Evolutionary conservation across 768 basidiomycete genomes (phyloP).

Genomic region (Tylopilus felleus): DNA sequence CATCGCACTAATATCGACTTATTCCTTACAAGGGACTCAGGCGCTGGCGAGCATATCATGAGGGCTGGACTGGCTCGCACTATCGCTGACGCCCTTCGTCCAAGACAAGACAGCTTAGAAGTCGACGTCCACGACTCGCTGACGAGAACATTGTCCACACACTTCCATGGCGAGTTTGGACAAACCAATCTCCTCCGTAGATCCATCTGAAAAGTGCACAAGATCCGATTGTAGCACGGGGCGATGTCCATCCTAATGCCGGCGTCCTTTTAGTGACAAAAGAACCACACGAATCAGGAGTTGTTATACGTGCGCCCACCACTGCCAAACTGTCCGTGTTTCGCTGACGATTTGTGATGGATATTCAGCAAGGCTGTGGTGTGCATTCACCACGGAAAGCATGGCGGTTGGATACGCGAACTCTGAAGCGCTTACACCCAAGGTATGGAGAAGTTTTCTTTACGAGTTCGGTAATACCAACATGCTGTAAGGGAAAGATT

Average conservation of each 20-base stretch:
- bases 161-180: slow-evolving; percentile 50
- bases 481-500: slow-evolving; percentile 34
- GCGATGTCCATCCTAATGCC: slow-evolving; percentile 48
- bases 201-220: slow-evolving; percentile 2
- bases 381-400: slow-evolving; percentile 77
- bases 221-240: slow-evolving; percentile 38
- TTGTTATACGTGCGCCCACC: slow-evolving; percentile 25
- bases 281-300: slow-evolving; percentile 31
- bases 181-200: background rate
- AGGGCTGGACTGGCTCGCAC: slow-evolving; percentile 52
- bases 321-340: background rate
- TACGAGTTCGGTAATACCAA: background rate
- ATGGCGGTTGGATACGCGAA: slow-evolving; percentile 78
- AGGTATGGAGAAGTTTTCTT: slow-evolving; percentile 39
- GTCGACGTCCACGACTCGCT: slow-evolving; percentile 58
- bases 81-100: slow-evolving; percentile 46
- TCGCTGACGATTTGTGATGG: background rate
- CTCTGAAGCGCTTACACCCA: slow-evolving; percentile 48
- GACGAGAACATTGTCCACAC: slow-evolving; percentile 39
- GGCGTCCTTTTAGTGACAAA: slow-evolving; percentile 65
- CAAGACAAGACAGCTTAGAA: slow-evolving; percentile 22
- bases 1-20: background rate
- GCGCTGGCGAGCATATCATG: slow-evolving; percentile 70
- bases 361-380: slow-evolving; percentile 65
- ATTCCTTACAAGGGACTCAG: slow-evolving; percentile 32